Percentiles rank a stretch among this genome's conserved stretches.
Evolutionary conservation across 441 rosid species (phyloP).

Genomic region (Mallotus japonicus): DNA sequence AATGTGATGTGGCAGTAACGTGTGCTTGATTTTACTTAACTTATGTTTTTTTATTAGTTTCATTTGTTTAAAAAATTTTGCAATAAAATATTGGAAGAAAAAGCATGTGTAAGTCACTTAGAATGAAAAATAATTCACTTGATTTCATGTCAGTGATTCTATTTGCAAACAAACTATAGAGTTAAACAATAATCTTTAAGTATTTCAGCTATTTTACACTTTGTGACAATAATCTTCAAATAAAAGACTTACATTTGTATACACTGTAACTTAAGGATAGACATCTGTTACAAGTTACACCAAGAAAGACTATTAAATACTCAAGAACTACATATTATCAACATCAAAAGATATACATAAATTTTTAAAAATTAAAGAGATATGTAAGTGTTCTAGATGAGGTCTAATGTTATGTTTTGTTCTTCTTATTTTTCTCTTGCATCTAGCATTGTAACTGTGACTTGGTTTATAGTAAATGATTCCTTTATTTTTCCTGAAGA

Average conservation of each 20-base stretch:
- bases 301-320: neutral
- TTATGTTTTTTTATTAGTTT: too few species aligned
- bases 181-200: neutral
- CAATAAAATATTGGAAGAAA: neutral
- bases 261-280: neutral
- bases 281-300: neutral
- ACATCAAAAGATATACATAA: constrained; percentile 1
- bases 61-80: too few species aligned
- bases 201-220: neutral
- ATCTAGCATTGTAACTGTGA: constrained; percentile 64
- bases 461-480: constrained; percentile 68
- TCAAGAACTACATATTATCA: neutral
- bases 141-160: too few species aligned
- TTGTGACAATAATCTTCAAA: too few species aligned
- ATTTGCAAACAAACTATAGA: too few species aligned
- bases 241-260: neutral
- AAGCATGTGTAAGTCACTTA: neutral
- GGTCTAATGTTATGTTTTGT: neutral
- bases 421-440: constrained; percentile 37
- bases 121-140: too few species aligned
- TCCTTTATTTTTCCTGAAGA: constrained; percentile 60
- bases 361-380: neutral
- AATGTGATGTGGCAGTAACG: neutral
- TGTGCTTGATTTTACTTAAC: constrained; percentile 5
- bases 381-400: neutral